Evolutionary conservation across 352 stramenopile species (phyloP), one percentile per base, ranked within the genome.

Genomic region (Globisporangium paddicum): DNA sequence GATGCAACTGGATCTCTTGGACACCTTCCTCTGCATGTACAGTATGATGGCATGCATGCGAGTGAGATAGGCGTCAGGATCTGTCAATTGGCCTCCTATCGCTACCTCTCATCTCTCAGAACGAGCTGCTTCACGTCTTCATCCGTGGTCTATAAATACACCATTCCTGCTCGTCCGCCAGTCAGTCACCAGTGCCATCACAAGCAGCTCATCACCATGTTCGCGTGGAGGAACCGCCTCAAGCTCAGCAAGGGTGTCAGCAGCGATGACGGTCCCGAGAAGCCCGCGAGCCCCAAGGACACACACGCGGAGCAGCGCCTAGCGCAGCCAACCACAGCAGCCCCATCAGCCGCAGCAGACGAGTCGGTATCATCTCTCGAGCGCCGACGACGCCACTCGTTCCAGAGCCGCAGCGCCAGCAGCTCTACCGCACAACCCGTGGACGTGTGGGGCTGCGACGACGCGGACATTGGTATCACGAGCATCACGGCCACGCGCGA

Each of bases 391-490:
- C 6, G 25, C 21, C 45, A 51, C 25, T 51, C 45, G 14, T 37
- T 51, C 45, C 45, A 51, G 45, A 51, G 45, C 23, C 45, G 25
- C 45, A 51, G 25, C 48, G 25, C 21, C 25, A 60, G 42, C 18
- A 51, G 23, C 32, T 32, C 30, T 5, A 14, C 21, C 42, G 18
- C 25, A 47, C 55, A 13, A 10, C 8, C 5, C 3, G 11, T 40
- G 34, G 57, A 68, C 46, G 46, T 66, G 18, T 86, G 77, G 73
- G 59, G 67, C 30, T 63, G 66, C 4, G 60, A 76, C 10, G 72
- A 79, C 53, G 72, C 72, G 11, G 74, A 85, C 40, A 72, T 87
- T 16, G 75, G 72, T 32, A 68, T 87, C 60, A 87, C 77, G 10
- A 69, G 68, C 47, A 62, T 76, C 5, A 62, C 65, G 3, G 44